phyloP scores from a whole-genome alignment of 2,329 filamentous ascomycete genomes.

The Colletotrichum echinochloae region DNA sequence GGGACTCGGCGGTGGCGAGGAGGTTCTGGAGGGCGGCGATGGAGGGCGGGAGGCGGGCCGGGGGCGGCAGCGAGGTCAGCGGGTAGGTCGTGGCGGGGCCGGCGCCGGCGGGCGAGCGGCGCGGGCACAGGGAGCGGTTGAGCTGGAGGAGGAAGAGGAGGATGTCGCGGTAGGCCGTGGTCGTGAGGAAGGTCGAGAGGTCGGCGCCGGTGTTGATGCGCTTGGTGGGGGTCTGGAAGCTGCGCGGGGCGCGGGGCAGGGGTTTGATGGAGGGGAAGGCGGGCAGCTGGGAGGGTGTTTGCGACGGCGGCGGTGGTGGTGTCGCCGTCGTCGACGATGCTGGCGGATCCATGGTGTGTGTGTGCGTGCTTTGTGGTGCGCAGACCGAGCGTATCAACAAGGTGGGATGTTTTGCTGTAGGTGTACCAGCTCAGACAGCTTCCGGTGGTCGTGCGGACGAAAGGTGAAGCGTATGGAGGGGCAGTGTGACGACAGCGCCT shows the following conservation, averaged over 20 bases:
- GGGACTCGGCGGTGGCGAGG: slow-evolving; percentile 70
- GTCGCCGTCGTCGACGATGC: not conserved
- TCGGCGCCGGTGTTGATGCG: slow-evolving; percentile 87
- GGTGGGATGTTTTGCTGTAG: slow-evolving; percentile 5
- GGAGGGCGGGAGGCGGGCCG: slow-evolving; percentile 59
- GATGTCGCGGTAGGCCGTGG: slow-evolving; percentile 87
- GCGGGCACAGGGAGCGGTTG: slow-evolving; percentile 86
- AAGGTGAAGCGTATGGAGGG: slow-evolving; percentile 6
- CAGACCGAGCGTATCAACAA: not conserved
- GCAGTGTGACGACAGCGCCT: slow-evolving; percentile 13
- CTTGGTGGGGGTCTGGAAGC: slow-evolving; percentile 79
- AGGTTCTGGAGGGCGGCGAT: slow-evolving; percentile 75
- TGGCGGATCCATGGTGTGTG: slow-evolving; percentile 26
- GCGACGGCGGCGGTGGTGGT: not conserved
- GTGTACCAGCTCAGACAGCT: slow-evolving; percentile 12
- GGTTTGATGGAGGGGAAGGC: slow-evolving; percentile 52
- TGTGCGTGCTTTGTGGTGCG: not conserved
- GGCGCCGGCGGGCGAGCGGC: slow-evolving; percentile 57
- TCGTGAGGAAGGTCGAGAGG: slow-evolving; percentile 82
- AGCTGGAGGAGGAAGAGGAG: slow-evolving; percentile 90
- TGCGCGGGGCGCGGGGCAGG: slow-evolving; percentile 64
- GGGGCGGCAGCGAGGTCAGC: slow-evolving; percentile 55
- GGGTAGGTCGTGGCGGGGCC: slow-evolving; percentile 57
- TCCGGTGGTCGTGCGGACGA: not conserved
- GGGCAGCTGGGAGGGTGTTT: not conserved